A percentile compares a stretch with the other conserved stretches of the same genome.
Conservation (phyloP, 2,329 filamentous ascomycete genomes). For the Byssochlamys sp. region DNA sequence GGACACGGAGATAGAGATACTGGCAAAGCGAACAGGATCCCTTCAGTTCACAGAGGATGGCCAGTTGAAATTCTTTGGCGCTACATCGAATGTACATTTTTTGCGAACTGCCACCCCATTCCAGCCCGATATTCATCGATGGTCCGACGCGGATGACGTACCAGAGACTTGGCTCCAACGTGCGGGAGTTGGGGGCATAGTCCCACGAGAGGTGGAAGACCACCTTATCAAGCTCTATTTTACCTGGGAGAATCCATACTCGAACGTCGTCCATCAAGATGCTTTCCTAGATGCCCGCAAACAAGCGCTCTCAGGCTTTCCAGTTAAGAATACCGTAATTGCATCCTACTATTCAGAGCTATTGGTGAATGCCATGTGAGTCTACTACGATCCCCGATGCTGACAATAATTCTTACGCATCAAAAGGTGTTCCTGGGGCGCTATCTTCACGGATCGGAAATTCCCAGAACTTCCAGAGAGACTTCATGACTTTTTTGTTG, state of each 20-base stretch:
- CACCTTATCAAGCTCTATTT: constrained; percentile 30
- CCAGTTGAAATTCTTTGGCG: constrained; percentile 24
- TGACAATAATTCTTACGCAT: not conserved
- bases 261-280: constrained; percentile 24
- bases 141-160: constrained; percentile 10
- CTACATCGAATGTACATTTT: constrained; percentile 23
- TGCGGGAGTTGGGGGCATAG: constrained; percentile 17
- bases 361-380: constrained; percentile 10
- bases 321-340: not conserved
- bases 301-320: not conserved
- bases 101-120: constrained; percentile 10
- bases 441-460: constrained; percentile 6
- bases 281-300: constrained; percentile 7
- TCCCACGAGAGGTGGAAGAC: constrained; percentile 20
- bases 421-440: constrained; percentile 9
- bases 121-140: constrained; percentile 6
- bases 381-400: not conserved
- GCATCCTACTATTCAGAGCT: constrained; percentile 6
- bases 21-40: constrained; percentile 23
- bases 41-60: constrained; percentile 25
- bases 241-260: constrained; percentile 30
- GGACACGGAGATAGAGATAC: constrained; percentile 17
- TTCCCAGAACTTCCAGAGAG: constrained; percentile 3
- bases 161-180: constrained; percentile 1
- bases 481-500: constrained; percentile 7